phyloP scores from a whole-genome alignment of 148 eudicot species.

The Cornus kousa region DNA sequence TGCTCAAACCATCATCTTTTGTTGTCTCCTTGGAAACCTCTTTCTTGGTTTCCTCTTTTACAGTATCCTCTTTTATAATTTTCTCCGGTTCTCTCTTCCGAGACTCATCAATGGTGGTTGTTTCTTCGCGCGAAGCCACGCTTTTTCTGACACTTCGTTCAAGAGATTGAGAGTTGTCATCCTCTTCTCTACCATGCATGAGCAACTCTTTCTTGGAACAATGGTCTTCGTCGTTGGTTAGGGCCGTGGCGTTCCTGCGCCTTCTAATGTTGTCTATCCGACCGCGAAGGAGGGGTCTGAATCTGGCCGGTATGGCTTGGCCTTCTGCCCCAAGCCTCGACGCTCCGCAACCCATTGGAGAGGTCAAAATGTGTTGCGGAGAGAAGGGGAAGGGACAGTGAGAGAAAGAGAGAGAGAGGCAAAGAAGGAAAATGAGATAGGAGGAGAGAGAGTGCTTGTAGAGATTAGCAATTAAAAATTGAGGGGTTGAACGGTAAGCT shows the following conservation, averaged over 20 bases:
- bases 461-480: not conserved
- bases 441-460: not conserved
- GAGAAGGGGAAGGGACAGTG: not conserved
- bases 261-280: slow-evolving; percentile 26
- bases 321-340: slow-evolving; percentile 25
- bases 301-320: slow-evolving; percentile 19
- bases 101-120: not conserved
- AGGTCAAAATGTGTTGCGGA: not conserved
- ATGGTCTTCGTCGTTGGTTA: not conserved
- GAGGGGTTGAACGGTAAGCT: slow-evolving; percentile 2
- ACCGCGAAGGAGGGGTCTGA: slow-evolving; percentile 31
- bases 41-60: too few species aligned
- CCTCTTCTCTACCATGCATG: not conserved
- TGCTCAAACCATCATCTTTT: too few species aligned
- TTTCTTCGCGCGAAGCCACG: not conserved
- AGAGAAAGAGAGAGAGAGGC: too few species aligned
- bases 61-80: not conserved
- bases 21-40: too few species aligned
- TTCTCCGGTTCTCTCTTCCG: not conserved
- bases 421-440: too few species aligned
- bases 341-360: slow-evolving; percentile 39
- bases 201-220: slow-evolving; percentile 25
- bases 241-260: not conserved
- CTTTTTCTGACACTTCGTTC: not conserved
- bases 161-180: not conserved